phyloP scores from a whole-genome alignment of 106 monocot species.

The Dactylorhiza incarnata region DNA sequence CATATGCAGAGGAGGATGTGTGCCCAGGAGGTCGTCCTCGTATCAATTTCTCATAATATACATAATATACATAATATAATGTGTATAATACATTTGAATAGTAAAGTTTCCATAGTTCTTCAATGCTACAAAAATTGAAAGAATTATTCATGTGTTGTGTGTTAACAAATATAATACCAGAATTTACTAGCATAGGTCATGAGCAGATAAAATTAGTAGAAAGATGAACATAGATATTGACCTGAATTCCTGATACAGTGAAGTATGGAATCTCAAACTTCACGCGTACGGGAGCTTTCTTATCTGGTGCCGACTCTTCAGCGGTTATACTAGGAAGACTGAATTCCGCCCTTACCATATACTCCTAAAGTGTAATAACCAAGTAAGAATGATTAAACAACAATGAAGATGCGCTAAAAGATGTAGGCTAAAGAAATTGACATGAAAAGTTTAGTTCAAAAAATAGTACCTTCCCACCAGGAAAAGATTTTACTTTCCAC shows the following conservation, averaged over 20 bases:
- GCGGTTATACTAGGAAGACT: constrained; percentile 89
- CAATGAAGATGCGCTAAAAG: background rate
- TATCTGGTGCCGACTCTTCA: constrained; percentile 75
- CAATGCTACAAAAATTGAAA: no score
- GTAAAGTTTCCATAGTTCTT: no score
- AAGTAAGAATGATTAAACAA: background rate
- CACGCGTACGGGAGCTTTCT: constrained; percentile 88
- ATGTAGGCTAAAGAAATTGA: background rate
- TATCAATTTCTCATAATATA: no score
- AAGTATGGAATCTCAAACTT: constrained; percentile 99
- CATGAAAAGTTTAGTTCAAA: background rate
- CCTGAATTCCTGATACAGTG: constrained; percentile 95
- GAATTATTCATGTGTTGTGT: no score
- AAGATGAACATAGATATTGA: constrained; percentile 9
- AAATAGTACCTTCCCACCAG: constrained; percentile 75
- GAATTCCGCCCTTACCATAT: constrained; percentile 91
- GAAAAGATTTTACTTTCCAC: constrained; percentile 98
- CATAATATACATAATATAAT: no score
- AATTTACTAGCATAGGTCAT: background rate
- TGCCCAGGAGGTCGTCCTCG: no score
- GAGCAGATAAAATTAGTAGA: background rate
- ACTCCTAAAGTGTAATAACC: constrained; percentile 41
- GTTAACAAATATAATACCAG: no score
- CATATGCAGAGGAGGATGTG: no score
- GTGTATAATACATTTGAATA: no score